Base-by-base conservation (phyloP, 78 protist species). In the Pelomyxa schiedti region DNA sequence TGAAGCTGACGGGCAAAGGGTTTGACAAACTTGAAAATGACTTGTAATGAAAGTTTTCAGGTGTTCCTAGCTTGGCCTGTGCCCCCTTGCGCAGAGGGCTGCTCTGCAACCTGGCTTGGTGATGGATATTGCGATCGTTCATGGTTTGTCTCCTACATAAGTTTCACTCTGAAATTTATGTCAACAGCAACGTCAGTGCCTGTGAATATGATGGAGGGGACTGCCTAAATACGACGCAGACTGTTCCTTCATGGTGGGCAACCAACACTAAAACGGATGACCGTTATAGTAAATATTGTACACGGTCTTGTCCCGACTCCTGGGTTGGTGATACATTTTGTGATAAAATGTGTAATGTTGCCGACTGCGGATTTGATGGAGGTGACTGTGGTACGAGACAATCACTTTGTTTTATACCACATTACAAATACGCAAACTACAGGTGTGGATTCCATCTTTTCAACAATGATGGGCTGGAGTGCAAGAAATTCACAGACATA, bases 301-400 rank as follows among this genome's bases (percentile, higher is more conserved):
- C 85, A 2, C 22, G 79, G 2, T 89, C 95, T 2, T 95, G 98
- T 77, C 90, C 94, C 22, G 90, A 87, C 70, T 28, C 81, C 7
- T 96, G 97, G 98, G 35, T 94, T 6, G 94, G 93, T 30, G 99
- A 96, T 53, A 80, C 73, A 16, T 93, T 79, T 70, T 96, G 99
- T 64, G 99, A 96, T 69, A 1, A 74, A 32, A 69, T 79, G 39
- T 93, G 98, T 78, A 87, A 86, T 66, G 79, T 74, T 36, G 40
- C 41, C 29, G 91, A 75, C 8, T 90, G 94, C 79, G 94, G 89
- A 1, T 89, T 41, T 63, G 97, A 93, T 66, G 97, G 86, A 1
- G 93, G 91, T 36, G 97, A 93, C 66, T 93, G 97, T 78, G 89
- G 88, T n/a, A n/a, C n/a, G n/a, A n/a, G n/a, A n/a, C n/a, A n/a